phyloP scores from a whole-genome alignment of 1,139 yeast species.

The Wickerhamomyces sp. region DNA sequence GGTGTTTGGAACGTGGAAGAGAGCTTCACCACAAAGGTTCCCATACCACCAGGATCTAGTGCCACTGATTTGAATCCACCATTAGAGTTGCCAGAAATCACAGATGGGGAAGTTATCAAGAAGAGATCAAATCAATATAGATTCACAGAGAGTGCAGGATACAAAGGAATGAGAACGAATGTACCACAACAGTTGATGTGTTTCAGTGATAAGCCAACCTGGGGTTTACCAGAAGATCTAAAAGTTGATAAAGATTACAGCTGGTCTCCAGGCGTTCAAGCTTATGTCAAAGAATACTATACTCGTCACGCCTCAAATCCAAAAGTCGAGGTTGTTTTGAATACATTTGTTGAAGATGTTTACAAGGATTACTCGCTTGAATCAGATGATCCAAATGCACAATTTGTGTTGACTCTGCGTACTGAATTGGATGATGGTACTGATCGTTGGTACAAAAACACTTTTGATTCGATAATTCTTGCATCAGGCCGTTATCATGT shows the following conservation, averaged over 20 bases:
- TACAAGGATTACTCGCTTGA: constrained; percentile 6
- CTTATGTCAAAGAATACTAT: constrained; percentile 32
- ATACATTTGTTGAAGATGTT: constrained; percentile 34
- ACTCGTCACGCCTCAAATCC: constrained; percentile 17
- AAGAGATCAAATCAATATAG: constrained; percentile 16
- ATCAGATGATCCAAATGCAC: constrained; percentile 15
- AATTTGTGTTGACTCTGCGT: constrained; percentile 30
- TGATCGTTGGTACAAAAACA: constrained; percentile 34
- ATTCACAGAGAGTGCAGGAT: constrained; percentile 33
- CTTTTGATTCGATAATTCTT: constrained; percentile 44
- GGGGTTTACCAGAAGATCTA: constrained; percentile 21
- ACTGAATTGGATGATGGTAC: constrained; percentile 13
- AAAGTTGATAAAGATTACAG: constrained; percentile 14
- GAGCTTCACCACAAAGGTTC: neutral
- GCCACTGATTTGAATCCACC: neutral
- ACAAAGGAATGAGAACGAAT: constrained; percentile 32
- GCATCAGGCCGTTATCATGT: constrained; percentile 50
- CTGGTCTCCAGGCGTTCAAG: constrained; percentile 20
- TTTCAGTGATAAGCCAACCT: constrained; percentile 30
- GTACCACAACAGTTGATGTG: constrained; percentile 37
- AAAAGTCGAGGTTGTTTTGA: constrained; percentile 22
- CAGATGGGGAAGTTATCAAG: constrained; percentile 10
- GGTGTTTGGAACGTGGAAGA: constrained; percentile 28
- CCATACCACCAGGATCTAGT: neutral
- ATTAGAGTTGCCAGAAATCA: neutral